phyloP scores from a whole-genome alignment of 2,329 filamentous ascomycete genomes.

The Leptographium flavum region DNA sequence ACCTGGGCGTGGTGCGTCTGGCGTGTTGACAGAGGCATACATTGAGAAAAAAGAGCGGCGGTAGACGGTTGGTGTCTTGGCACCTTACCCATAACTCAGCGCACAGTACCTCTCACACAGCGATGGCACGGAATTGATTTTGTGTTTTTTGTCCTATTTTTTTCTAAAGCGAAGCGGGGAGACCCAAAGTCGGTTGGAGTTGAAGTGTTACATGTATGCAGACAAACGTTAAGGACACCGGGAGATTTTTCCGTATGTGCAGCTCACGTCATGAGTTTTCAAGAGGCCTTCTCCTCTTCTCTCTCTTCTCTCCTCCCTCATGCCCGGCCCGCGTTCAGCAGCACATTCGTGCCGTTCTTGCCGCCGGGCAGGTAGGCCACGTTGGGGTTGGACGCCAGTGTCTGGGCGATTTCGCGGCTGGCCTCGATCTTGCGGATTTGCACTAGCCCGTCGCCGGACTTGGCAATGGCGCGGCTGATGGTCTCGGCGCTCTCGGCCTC shows the following conservation, averaged over 20 bases:
- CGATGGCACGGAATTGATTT: not conserved
- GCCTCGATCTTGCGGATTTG: constrained; percentile 97
- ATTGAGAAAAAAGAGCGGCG: not conserved
- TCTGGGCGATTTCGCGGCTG: constrained; percentile 86
- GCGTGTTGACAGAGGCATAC: constrained; percentile 23
- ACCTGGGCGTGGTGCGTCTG: constrained; percentile 6
- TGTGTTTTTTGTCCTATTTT: not conserved
- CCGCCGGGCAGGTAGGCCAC: constrained; percentile 86
- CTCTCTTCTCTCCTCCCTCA: constrained; percentile 12
- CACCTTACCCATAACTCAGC: not conserved
- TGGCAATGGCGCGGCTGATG: constrained; percentile 80
- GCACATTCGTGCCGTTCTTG: constrained; percentile 40
- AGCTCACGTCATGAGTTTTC: not conserved
- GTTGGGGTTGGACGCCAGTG: constrained; percentile 80
- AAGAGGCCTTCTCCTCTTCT: not conserved
- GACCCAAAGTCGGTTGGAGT: not conserved
- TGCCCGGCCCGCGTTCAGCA: constrained; percentile 36
- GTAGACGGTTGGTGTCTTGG: not conserved
- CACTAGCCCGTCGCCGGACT: constrained; percentile 83
- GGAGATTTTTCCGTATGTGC: not conserved
- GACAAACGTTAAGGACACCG: not conserved
- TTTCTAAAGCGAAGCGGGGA: constrained; percentile 5
- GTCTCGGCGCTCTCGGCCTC: constrained; percentile 95
- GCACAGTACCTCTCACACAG: not conserved
- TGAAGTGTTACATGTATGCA: constrained; percentile 1